Evolutionary conservation across 2,329 filamentous ascomycete species (phyloP).

Genomic region (Aspergillus caelatus): DNA sequence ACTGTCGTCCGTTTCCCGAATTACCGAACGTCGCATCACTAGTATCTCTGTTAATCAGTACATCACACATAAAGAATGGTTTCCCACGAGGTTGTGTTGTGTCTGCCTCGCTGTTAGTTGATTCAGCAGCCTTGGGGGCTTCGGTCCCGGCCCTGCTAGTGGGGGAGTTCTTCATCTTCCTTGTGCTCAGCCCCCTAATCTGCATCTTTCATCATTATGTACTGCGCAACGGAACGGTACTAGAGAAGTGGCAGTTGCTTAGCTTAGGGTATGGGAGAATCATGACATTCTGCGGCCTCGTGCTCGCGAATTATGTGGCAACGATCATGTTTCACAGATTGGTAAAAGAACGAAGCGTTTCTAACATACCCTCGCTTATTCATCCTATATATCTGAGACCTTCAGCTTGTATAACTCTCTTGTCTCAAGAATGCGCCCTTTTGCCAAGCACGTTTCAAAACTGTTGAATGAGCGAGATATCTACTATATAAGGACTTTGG

Average conservation of each 20-base stretch:
- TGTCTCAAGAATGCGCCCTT: no score
- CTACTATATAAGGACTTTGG: no score
- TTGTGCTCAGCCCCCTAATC: neutral
- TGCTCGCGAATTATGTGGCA: no score
- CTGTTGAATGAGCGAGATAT: no score
- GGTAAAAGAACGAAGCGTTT: no score
- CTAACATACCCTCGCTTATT: no score
- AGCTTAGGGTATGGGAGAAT: neutral
- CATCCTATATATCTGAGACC: no score
- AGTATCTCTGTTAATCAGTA: neutral
- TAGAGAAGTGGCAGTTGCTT: neutral
- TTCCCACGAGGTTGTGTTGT: neutral
- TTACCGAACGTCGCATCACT: neutral
- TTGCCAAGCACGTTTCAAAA: no score
- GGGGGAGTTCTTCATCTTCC: neutral
- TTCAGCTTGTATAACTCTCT: no score
- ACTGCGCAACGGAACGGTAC: neutral
- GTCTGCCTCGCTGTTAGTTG: neutral
- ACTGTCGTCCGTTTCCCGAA: neutral
- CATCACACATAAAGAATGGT: neutral
- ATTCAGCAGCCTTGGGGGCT: neutral
- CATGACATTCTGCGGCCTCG: no score
- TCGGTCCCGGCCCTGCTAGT: no score
- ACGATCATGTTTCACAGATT: no score
- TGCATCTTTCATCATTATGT: neutral